Evolutionary conservation across 2,329 filamentous ascomycete genomes (phyloP).

Genomic region (Thermoascus crustaceus): DNA sequence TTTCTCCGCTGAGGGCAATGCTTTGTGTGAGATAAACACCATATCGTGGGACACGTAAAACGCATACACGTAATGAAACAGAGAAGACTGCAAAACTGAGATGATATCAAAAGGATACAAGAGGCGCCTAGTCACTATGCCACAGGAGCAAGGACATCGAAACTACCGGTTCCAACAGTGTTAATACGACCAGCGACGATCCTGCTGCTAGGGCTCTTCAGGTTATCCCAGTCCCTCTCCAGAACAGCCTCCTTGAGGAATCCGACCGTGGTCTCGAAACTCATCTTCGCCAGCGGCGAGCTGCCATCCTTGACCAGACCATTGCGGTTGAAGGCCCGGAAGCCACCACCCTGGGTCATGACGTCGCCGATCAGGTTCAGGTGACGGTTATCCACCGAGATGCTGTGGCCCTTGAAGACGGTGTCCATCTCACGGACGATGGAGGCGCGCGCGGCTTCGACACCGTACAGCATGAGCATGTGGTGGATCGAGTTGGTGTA

Average conservation of each 20-base stretch:
- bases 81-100: constrained; percentile 6
- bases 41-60: constrained; percentile 29
- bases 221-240: constrained; percentile 81
- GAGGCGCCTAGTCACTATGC: constrained; percentile 29
- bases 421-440: constrained; percentile 79
- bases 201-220: constrained; percentile 74
- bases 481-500: constrained; percentile 89
- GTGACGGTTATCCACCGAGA: constrained; percentile 84
- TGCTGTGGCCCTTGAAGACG: constrained; percentile 87
- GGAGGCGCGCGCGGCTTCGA: constrained; percentile 80
- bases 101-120: background rate
- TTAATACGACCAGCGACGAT: constrained; percentile 81
- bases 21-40: constrained; percentile 19
- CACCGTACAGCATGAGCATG: constrained; percentile 77
- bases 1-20: background rate
- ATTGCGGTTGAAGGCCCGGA: constrained; percentile 86
- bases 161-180: constrained; percentile 79
- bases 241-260: constrained; percentile 90
- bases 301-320: constrained; percentile 71
- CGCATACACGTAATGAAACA: constrained; percentile 9
- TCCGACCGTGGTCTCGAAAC: constrained; percentile 92
- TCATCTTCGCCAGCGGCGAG: constrained; percentile 96
- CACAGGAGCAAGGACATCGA: constrained; percentile 66
- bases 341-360: constrained; percentile 91
- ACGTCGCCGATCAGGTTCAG: constrained; percentile 92